Evolutionary conservation across 441 rosid genomes (phyloP), one percentile per base, ranked within the genome.

Genomic region (Bruguiera hainesii): DNA sequence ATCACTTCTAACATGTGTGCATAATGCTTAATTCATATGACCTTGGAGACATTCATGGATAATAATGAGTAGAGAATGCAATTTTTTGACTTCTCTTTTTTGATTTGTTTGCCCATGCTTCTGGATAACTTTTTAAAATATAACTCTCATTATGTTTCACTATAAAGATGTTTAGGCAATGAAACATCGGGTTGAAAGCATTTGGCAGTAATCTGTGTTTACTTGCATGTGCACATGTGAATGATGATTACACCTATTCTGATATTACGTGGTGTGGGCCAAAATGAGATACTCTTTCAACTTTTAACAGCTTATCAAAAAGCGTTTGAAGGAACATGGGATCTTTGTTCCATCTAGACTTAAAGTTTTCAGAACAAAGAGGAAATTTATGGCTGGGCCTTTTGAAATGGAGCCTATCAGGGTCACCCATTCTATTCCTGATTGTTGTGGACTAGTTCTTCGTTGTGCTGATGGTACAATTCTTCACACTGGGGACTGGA

Each of bases 401-500:
- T 94, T 94, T 80, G 98, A 94, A 79, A 71, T 94, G 78, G 98
- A 94, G 80, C 97, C 98, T 33, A 77, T 94, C 66, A 87, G 87
- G 23, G 98, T 94, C 70, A 94, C 98, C 13, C 98, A 94, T 79
- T 94, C 98, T 58, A 94, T 94, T 82, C 98, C 98, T 69, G 98
- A 94, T 82, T 94, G 98, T 80, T 87, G 90, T 74, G 97, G 98
- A 53, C 83, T 94, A 68, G 89, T 94, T 71, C 96, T 94, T 71
- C 98, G 98, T 20, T 94, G 97, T 42, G 80, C 88, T 83, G 96
- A 94, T 87, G 98, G 98, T 76, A 91, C 88, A 70, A 89, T 94
- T 82, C 88, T 94, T 74, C 98, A 94, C 73, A 94, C 98, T 28
- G 98, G 98, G 65, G 98, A 94, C 79, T 94, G 98, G 98, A 94